Evolutionary conservation across 108 stramenopile genomes (phyloP).

Genomic region (Nannochloropsis oceanica): DNA sequence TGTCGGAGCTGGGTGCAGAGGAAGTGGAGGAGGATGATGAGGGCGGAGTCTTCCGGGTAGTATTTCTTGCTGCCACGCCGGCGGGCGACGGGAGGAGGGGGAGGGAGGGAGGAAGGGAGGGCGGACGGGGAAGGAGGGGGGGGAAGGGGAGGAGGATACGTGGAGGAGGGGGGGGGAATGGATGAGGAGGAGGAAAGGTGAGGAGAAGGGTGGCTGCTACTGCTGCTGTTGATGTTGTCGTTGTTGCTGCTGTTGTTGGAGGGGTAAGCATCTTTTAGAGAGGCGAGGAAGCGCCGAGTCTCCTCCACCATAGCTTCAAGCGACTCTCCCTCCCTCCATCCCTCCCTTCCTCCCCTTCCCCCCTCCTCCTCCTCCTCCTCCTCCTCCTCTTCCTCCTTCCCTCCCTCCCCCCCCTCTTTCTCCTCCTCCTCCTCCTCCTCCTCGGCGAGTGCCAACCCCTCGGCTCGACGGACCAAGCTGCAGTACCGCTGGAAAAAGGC

Average conservation of each 20-base stretch:
- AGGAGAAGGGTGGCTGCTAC: not conserved
- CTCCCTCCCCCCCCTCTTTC: not conserved
- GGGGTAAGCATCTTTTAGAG: too few species aligned
- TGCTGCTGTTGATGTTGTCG: not conserved
- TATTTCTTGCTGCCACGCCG: not conserved
- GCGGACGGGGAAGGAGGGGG: not conserved
- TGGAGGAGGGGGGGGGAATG: not conserved
- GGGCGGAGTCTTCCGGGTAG: not conserved
- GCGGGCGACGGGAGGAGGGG: not conserved
- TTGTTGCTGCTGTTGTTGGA: too few species aligned
- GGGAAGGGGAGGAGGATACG: not conserved
- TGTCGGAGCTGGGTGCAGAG: too few species aligned
- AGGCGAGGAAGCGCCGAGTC: too few species aligned
- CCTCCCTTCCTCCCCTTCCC: not conserved
- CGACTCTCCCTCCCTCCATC: not conserved
- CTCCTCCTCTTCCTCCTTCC: not conserved
- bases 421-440: not conserved
- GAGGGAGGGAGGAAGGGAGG: not conserved
- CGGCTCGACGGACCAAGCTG: too few species aligned
- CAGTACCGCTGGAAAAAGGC: too few species aligned
- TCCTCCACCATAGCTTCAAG: too few species aligned
- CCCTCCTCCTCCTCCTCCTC: not conserved
- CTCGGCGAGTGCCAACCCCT: not conserved
- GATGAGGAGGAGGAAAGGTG: not conserved
- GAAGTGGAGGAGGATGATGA: not conserved